A percentile compares a stretch with the other conserved stretches of the same genome.
These are phyloP conservation scores for Epichloe bromicola DNA, from an alignment of 2,329 filamentous ascomycete species.

Conservation along the genomic window DNA sequence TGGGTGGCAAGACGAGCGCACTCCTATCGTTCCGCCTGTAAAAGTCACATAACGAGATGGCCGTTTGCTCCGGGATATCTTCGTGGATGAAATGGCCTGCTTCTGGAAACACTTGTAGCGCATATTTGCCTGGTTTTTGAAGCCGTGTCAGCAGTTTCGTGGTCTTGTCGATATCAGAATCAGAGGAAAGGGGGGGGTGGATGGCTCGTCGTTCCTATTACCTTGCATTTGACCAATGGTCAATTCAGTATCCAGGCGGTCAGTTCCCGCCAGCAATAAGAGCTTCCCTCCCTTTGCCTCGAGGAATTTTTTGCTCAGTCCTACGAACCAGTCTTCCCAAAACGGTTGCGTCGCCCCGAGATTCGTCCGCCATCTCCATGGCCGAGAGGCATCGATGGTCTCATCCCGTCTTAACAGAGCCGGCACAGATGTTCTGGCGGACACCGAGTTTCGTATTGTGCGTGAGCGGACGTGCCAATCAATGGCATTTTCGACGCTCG, in stretches of 20 bases:
- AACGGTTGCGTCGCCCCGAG: slow-evolving; percentile 73
- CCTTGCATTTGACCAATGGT: slow-evolving; percentile 98
- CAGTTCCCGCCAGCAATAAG: slow-evolving; percentile 75
- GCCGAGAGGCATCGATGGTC: slow-evolving; percentile 23
- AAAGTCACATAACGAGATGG: slow-evolving; percentile 76
- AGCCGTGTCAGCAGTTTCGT: neutral
- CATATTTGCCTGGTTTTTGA: slow-evolving; percentile 61
- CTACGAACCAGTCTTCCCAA: slow-evolving; percentile 89
- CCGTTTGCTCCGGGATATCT: slow-evolving; percentile 83
- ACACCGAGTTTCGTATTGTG: slow-evolving; percentile 70
- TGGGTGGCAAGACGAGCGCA: slow-evolving; percentile 75
- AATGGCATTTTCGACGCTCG: slow-evolving; percentile 65
- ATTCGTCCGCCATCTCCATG: slow-evolving; percentile 80
- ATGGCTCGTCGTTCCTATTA: slow-evolving; percentile 17
- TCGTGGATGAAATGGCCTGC: slow-evolving; percentile 96
- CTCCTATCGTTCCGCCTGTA: slow-evolving; percentile 82
- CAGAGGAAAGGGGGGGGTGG: neutral
- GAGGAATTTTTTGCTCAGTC: slow-evolving; percentile 79
- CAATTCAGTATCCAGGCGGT: slow-evolving; percentile 78
- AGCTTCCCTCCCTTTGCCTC: slow-evolving; percentile 71
- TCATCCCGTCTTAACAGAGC: slow-evolving; percentile 50
- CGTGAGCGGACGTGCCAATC: slow-evolving; percentile 89
- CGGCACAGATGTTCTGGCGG: slow-evolving; percentile 80
- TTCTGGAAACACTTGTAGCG: slow-evolving; percentile 85
- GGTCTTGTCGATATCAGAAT: slow-evolving; percentile 6